Conservation (phyloP, 257 asterid genomes). For the Fraxinus pennsylvanica region DNA sequence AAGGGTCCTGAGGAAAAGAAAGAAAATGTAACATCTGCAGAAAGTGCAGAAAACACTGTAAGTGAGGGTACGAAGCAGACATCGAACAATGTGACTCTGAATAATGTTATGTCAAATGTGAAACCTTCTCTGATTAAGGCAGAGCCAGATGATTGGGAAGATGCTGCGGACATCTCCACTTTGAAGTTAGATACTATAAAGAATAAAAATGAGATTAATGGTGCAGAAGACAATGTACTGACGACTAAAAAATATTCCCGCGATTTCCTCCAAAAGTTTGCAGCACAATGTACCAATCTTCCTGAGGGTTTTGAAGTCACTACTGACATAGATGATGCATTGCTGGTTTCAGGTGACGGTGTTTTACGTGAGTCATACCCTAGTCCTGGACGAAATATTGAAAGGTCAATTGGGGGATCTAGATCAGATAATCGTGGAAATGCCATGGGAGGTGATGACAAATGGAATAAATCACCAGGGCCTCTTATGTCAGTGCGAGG, state of each 20-base stretch:
- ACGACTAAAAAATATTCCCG: slow-evolving; percentile 30
- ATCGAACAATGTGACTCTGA: slow-evolving; percentile 17
- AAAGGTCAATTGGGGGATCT: slow-evolving; percentile 19
- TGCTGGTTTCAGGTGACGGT: slow-evolving; percentile 22
- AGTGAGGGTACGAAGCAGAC: slow-evolving; percentile 14
- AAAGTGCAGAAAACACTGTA: slow-evolving; percentile 18
- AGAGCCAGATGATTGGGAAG: slow-evolving; percentile 36
- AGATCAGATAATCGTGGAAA: slow-evolving; percentile 19
- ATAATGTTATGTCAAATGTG: slow-evolving; percentile 16
- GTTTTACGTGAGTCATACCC: not conserved
- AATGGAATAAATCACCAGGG: slow-evolving; percentile 26
- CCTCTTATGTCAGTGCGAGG: slow-evolving; percentile 11
- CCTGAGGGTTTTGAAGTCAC: slow-evolving; percentile 31
- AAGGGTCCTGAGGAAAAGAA: slow-evolving; percentile 30
- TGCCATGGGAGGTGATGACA: slow-evolving; percentile 25
- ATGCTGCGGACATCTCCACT: slow-evolving; percentile 25
- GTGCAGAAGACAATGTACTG: slow-evolving; percentile 2
- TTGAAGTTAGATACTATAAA: slow-evolving; percentile 20
- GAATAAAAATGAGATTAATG: not conserved
- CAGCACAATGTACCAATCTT: slow-evolving; percentile 26
- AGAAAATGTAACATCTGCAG: slow-evolving; percentile 25
- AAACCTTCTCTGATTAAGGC: slow-evolving; percentile 22
- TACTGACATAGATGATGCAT: slow-evolving; percentile 23
- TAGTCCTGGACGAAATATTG: slow-evolving; percentile 20
- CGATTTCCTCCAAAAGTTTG: slow-evolving; percentile 32